Conservation (phyloP, 1,284 basidiomycete genomes). For the Flammula alnicola region DNA sequence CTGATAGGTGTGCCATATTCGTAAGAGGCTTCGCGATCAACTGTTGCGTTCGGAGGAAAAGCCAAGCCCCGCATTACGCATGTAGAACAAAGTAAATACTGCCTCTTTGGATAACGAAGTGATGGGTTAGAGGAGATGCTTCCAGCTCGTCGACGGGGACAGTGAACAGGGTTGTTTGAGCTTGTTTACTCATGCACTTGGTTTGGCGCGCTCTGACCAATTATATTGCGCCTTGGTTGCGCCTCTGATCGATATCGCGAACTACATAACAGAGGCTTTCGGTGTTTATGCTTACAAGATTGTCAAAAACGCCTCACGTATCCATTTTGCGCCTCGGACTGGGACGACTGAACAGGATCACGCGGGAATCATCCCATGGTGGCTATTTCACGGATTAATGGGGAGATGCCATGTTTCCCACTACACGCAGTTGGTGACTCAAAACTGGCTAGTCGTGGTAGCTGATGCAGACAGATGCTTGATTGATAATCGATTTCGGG, state of each 20-base stretch:
- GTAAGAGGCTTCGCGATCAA: conserved; percentile 56
- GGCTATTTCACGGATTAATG: conserved; percentile 11
- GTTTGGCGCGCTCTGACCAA: conserved; percentile 25
- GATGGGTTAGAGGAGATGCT: conserved; percentile 16
- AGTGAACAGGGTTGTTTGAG: conserved; percentile 46
- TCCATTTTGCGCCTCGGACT: too few species aligned
- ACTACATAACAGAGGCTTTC: conserved; percentile 11
- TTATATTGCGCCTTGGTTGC: conserved; percentile 19
- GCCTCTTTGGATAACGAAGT: conserved; percentile 15
- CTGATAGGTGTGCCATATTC: conserved; percentile 60
- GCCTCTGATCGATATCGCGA: conserved; percentile 23
- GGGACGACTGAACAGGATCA: too few species aligned
- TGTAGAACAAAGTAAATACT: conserved; percentile 19
- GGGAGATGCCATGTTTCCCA: conserved; percentile 1
- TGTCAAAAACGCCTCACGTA: too few species aligned
- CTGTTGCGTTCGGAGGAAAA: conserved; percentile 53
- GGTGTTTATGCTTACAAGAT: too few species aligned
- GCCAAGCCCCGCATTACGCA: conserved; percentile 61
- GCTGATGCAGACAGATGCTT: conserved; percentile 3
- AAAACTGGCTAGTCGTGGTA: background rate
- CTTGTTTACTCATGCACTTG: conserved; percentile 34
- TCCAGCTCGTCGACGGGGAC: conserved; percentile 44
- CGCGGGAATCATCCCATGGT: conserved; percentile 3
- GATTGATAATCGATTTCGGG: conserved; percentile 18
- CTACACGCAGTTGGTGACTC: background rate